Base-by-base conservation (phyloP, 1,139 yeast species). In the Scheffersomyces stambukii region DNA sequence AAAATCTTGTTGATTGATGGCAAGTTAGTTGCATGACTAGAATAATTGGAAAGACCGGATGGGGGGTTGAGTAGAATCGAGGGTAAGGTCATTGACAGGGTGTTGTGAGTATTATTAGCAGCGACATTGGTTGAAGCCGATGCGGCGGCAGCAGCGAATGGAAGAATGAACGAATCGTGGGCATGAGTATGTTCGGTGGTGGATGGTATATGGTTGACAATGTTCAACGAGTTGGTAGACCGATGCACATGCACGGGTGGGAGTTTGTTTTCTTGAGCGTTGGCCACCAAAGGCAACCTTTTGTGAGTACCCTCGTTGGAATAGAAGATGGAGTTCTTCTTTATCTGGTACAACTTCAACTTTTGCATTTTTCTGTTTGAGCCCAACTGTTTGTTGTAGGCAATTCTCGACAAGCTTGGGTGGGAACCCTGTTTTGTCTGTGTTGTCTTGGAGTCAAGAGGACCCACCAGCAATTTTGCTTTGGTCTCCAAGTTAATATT, bases 1-100 rank as follows among this genome's bases (percentile, higher is more conserved):
- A 67, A 57, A 29, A 67, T 66, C 39, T 64, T 66, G 39, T 60
- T 62, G 31, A 67, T 66, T 16, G 71, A 52, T 15, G 74, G 74
- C 30, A 62, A 50, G 24, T 29, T 29, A 13, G 36, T 32, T 6
- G 24, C 28, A 19, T 27, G 19, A 25, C 18, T 20, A 20, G 30
- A 21, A 23, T 32, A 25, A 16, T 29, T 30, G 8, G 38, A 23
- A 8, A 27, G 29, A 16, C 17, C 12, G 15, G 11, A n/a, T 23
- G 30, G 43, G 21, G 31, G 38, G 16, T 37, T 28, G 15, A 31
- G 38, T 18, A 30, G 23, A 11, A 41, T 28, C 23, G 46, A 38
- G n/a, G 42, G 43, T 18, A 29, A 26, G 18, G 31, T 15, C 18
- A n/a, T 29, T 29, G 40, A 27, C 20, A 5, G 7, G 7, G 7